Percentiles rank a stretch among this genome's conserved stretches.
Conservation (phyloP, 2,329 filamentous ascomycete genomes). For the Cladosporium colombiae region DNA sequence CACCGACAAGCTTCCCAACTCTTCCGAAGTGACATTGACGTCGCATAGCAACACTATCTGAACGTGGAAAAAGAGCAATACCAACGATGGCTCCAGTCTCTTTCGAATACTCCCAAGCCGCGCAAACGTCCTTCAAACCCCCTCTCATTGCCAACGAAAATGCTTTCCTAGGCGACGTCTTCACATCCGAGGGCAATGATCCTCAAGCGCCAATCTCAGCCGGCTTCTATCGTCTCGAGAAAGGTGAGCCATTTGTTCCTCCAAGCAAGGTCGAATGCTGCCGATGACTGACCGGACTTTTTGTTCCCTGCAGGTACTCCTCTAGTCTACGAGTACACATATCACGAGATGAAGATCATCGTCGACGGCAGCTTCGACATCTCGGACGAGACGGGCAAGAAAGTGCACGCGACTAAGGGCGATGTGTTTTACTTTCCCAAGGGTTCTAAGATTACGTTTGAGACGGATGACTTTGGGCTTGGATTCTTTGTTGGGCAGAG, state of each 20-base stretch:
- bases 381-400: conserved; percentile 62
- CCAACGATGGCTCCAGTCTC: conserved; percentile 25
- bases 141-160: conserved; percentile 69
- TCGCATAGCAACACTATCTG: not conserved
- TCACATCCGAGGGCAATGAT: conserved; percentile 54
- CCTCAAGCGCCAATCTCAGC: conserved; percentile 61
- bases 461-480: conserved; percentile 33
- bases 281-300: not conserved
- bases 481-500: conserved; percentile 33
- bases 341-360: conserved; percentile 75
- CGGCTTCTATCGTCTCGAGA: conserved; percentile 68
- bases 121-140: conserved; percentile 61
- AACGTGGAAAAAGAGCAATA: not conserved
- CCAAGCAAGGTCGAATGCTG: not conserved
- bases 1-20: not conserved
- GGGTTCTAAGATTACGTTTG: conserved; percentile 65
- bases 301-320: conserved; percentile 50
- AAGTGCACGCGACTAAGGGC: conserved; percentile 60
- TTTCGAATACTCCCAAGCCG: conserved; percentile 58
- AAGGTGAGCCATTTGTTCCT: conserved; percentile 40
- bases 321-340: conserved; percentile 68
- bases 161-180: conserved; percentile 65
- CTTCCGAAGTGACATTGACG: not conserved
- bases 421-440: conserved; percentile 71
- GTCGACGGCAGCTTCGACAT: conserved; percentile 68